phyloP scores from a whole-genome alignment of 2,329 filamentous ascomycete species.

The Xylariaceae sp. region DNA sequence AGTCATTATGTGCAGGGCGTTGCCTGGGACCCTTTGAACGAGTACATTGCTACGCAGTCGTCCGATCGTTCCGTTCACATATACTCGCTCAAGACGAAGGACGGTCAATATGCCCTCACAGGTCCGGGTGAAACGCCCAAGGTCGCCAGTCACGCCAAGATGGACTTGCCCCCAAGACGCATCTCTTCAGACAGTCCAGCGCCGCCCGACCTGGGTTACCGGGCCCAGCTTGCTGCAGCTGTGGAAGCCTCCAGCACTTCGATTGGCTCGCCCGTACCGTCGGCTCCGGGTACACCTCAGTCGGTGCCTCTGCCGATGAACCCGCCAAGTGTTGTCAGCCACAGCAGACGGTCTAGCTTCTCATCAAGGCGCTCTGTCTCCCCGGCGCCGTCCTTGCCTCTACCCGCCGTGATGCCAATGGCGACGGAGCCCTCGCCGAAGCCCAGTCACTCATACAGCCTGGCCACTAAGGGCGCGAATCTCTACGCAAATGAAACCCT shows the following conservation, averaged over 20 bases:
- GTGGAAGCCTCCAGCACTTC: conserved; percentile 42
- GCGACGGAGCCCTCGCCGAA: conserved; percentile 86
- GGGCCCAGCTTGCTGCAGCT: conserved; percentile 55
- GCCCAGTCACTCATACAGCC: conserved; percentile 46
- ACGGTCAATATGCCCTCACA: conserved; percentile 79
- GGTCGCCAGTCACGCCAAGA: conserved; percentile 68
- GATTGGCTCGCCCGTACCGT: conserved; percentile 77
- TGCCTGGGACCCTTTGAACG: conserved; percentile 95
- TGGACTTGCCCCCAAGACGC: conserved; percentile 84
- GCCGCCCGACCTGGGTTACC: conserved; percentile 69
- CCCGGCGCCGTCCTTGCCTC: conserved; percentile 83
- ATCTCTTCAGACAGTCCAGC: conserved; percentile 90
- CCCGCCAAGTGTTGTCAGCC: conserved; percentile 78
- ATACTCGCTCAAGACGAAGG: conserved; percentile 91
- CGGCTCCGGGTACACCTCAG: conserved; percentile 87
- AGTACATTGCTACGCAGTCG: conserved; percentile 96
- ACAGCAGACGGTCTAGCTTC: conserved; percentile 92
- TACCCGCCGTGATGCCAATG: conserved; percentile 92
- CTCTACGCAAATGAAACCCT: conserved; percentile 96
- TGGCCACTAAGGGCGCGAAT: conserved; percentile 73
- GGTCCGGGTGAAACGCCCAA: conserved; percentile 62
- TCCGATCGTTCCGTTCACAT: conserved; percentile 97
- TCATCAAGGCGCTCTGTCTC: conserved; percentile 82
- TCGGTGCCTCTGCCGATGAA: conserved; percentile 92
- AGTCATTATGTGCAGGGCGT: conserved; percentile 94